Evolutionary conservation across 371 early-diverging fungal genomes (phyloP), one percentile per base, ranked within the genome.

Genomic region (Mucor racemosus): DNA sequence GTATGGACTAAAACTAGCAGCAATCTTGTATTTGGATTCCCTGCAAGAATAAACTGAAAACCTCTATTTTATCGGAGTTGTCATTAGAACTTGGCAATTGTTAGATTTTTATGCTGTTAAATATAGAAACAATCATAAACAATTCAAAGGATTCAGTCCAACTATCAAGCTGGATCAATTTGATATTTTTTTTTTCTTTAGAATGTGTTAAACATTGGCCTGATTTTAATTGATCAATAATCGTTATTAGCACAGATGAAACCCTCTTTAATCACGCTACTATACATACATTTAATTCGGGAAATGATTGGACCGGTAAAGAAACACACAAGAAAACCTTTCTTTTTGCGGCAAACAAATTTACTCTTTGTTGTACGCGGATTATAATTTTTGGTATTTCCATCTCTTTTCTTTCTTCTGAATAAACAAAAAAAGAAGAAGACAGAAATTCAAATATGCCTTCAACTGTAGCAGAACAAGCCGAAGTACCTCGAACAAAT

Each of bases 321-420:
- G 48, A 19, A 26, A 15, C n/a, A 19, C 48, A 48, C 19, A 48
- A 48, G 9, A 9, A 48, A 8, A 21, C 48, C 48, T 48, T 19
- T 48, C 10, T 0, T 19, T 8, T 9, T n/a, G 48, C 48, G 48
- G 48, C 48, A 48, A 48, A n/a, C 48, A 19, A 15, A 19, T 48
- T 17, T 21, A 19, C 6, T 48, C 19, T 48, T 48, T 19, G 21
- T 19, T 48, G 17, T 46, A 46, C 61, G 48, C 41, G 61, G 61
- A 26, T 46, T 34, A n/a, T 8, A 17, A 31, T 60, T 62, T 44
- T 33, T 63, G 26, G 26, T 26, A 26, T 70, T 46, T 60, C 40
- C 35, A 54, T 53, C 53, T 60, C 41, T 61, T 53, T 31, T 60
- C 35, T 62, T 60, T 56, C 26, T 66, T 48, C 62, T 66, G 34